Percentiles rank a stretch among this genome's conserved stretches.
These are phyloP conservation scores for Ettlia oleoabundans DNA, from an alignment of 139 green algal species.

Conservation along the genomic window DNA sequence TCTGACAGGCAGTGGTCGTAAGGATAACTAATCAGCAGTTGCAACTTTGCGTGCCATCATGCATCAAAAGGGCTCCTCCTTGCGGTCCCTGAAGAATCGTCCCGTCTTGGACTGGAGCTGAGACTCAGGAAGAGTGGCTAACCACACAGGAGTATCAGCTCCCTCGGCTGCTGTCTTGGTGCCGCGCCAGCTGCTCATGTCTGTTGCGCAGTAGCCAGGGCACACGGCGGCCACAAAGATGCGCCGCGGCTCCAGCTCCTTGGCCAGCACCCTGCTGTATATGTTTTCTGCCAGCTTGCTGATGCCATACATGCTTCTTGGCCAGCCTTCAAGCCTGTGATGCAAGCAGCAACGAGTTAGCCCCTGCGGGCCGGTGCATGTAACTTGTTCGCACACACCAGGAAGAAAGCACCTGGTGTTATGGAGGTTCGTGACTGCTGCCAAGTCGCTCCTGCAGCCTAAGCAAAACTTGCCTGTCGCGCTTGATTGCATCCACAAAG, in stretches of 20 bases:
- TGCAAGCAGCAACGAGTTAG: too few species aligned
- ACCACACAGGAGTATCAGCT: constrained; percentile 71
- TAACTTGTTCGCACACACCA: not conserved
- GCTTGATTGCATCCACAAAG: constrained; percentile 55
- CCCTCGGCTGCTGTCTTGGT: constrained; percentile 53
- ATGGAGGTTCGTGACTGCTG: too few species aligned
- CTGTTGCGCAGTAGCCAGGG: constrained; percentile 62
- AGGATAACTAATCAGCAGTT: too few species aligned
- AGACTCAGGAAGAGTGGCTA: constrained; percentile 49
- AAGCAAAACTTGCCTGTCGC: constrained; percentile 21
- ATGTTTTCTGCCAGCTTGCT: constrained; percentile 59
- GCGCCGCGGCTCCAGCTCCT: constrained; percentile 41
- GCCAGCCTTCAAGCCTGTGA: constrained; percentile 50
- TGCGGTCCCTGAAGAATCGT: constrained; percentile 48
- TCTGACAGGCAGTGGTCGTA: too few species aligned
- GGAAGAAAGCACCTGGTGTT: not conserved
- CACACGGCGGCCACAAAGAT: constrained; percentile 63
- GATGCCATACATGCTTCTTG: constrained; percentile 66
- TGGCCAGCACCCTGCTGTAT: constrained; percentile 66
- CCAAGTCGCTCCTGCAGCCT: not conserved
- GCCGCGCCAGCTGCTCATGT: constrained; percentile 63
- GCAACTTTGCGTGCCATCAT: too few species aligned
- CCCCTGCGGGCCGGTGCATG: not conserved
- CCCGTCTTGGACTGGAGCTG: constrained; percentile 38
- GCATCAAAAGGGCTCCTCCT: constrained; percentile 36